Conservation (phyloP, 2,329 filamentous ascomycete genomes). For the Colletotrichum noveboracense region DNA sequence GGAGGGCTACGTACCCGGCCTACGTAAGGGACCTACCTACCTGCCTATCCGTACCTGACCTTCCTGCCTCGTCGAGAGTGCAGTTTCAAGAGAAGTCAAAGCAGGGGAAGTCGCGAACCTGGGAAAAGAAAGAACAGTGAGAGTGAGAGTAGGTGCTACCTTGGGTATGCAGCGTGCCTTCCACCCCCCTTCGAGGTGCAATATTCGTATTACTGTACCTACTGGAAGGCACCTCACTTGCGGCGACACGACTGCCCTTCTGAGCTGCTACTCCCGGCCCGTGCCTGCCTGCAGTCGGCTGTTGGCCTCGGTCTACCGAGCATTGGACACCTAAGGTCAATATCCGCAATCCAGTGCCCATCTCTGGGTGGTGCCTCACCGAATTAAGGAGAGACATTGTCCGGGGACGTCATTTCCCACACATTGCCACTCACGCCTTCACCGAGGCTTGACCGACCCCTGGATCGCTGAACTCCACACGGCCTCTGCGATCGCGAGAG, state of each 20-base stretch:
- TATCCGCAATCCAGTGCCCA: not conserved
- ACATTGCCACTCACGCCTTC: not conserved
- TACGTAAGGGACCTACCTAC: not conserved
- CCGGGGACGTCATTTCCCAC: not conserved
- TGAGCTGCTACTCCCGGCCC: not conserved
- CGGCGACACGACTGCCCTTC: not conserved
- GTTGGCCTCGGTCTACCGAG: not conserved
- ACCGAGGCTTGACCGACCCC: constrained; percentile 6
- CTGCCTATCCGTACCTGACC: not conserved
- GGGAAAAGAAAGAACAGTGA: not conserved
- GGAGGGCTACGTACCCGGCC: not conserved
- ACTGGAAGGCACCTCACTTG: not conserved
- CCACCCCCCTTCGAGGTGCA: not conserved
- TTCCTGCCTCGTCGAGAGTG: not conserved
- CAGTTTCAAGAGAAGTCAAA: not conserved
- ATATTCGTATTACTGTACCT: not conserved
- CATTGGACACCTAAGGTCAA: not conserved
- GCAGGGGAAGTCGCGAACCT: not conserved
- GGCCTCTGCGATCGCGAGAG: not conserved
- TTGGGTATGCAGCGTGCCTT: not conserved
- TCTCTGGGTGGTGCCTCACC: not conserved
- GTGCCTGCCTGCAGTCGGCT: constrained; percentile 6
- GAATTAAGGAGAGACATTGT: not conserved
- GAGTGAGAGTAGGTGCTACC: not conserved
- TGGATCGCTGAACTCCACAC: not conserved